Conservation (phyloP, 1,284 basidiomycete species). For the Cryptococcus neoformans region DNA sequence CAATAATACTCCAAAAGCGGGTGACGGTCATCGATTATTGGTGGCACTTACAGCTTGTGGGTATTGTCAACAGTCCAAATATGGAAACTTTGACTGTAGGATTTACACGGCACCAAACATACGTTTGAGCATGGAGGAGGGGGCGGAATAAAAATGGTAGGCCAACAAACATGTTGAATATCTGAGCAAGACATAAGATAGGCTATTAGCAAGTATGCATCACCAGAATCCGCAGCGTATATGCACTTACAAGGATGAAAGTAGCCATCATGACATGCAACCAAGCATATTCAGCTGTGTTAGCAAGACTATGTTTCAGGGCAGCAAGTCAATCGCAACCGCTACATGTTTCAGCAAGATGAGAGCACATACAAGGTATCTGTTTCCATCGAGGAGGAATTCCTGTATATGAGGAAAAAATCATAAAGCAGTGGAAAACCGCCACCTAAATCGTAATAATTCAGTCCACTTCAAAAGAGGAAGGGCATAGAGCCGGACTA, state of each 20-base stretch:
- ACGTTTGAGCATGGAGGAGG: conserved; percentile 43
- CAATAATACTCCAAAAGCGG: background rate
- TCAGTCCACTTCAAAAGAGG: too few relatives aligned
- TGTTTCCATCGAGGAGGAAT: conserved; percentile 40
- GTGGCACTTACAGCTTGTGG: conserved; percentile 39
- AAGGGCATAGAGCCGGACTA: too few relatives aligned
- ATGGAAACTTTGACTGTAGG: conserved; percentile 43
- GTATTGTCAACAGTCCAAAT: conserved; percentile 45
- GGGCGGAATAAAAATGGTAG: conserved; percentile 44
- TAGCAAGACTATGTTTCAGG: conserved; percentile 20
- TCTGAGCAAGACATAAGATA: conserved; percentile 11
- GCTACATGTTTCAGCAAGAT: background rate
- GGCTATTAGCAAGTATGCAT: too few relatives aligned
- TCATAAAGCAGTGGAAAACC: conserved; percentile 44
- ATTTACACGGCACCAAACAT: conserved; percentile 45
- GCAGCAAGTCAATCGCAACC: background rate
- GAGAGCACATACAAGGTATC: conserved; percentile 29
- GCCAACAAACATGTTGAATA: conserved; percentile 32
- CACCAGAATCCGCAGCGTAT: background rate
- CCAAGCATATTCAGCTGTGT: conserved; percentile 46
- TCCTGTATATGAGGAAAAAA: conserved; percentile 45
- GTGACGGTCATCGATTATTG: background rate
- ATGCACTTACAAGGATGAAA: conserved; percentile 27
- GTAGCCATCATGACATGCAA: conserved; percentile 32
- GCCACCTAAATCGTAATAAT: conserved; percentile 12